phyloP scores from a whole-genome alignment of 108 stramenopile genomes.

The Discostella stelligeroides region DNA sequence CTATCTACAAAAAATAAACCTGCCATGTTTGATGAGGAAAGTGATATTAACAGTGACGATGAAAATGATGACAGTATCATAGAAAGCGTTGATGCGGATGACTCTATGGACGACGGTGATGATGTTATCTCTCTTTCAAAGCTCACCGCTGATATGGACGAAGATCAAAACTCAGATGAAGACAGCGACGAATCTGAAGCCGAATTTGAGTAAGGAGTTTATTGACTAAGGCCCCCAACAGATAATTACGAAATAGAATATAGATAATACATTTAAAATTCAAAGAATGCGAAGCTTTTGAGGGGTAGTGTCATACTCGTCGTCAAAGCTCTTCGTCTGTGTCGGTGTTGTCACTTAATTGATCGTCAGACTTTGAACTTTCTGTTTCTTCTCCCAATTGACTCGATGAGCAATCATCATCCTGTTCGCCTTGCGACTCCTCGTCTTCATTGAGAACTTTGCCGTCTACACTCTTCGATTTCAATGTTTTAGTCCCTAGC shows the following conservation, averaged over 20 bases:
- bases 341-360: neutral
- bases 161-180: conserved; percentile 13
- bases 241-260: neutral
- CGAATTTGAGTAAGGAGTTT: conserved; percentile 22
- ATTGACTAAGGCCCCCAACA: conserved; percentile 8
- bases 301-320: too few relatives aligned
- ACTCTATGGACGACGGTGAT: conserved; percentile 36
- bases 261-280: too few relatives aligned
- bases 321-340: neutral
- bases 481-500: conserved; percentile 7
- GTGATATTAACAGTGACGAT: conserved; percentile 25
- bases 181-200: neutral
- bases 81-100: conserved; percentile 20
- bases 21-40: conserved; percentile 18
- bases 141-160: conserved; percentile 3
- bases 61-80: conserved; percentile 28
- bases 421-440: neutral
- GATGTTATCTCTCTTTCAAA: conserved; percentile 13
- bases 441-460: conserved; percentile 16
- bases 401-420: conserved; percentile 8
- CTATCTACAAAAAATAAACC: conserved; percentile 20
- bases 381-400: neutral
- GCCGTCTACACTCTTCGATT: conserved; percentile 28
- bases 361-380: neutral
- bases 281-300: too few relatives aligned